Evolutionary conservation across 768 basidiomycete species (phyloP).

Genomic region (Kwoniella bestiolae): DNA sequence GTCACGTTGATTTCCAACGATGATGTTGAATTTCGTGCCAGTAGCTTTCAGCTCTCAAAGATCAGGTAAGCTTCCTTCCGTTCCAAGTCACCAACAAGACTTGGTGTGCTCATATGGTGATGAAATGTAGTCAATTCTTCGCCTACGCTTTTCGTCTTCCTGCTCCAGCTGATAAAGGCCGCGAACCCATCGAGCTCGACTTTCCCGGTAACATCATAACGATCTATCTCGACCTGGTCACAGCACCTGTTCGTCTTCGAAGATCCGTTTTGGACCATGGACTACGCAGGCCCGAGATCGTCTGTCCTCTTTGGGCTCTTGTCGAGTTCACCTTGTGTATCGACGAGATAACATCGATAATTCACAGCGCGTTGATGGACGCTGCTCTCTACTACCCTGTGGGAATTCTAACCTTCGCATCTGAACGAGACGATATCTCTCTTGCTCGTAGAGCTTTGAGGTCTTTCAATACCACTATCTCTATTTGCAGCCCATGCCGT

Average conservation of each 20-base stretch:
- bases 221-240: background rate
- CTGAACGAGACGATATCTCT: too few relatives aligned
- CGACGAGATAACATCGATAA: background rate
- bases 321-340: background rate
- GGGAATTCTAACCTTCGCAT: too few relatives aligned
- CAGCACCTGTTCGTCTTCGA: background rate
- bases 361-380: too few relatives aligned
- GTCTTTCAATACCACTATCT: too few relatives aligned
- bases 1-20: background rate
- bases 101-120: background rate
- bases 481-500: background rate
- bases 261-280: background rate
- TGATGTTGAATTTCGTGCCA: background rate
- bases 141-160: background rate
- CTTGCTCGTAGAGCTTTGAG: too few relatives aligned
- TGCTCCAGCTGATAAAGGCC: background rate
- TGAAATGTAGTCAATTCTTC: slow-evolving; percentile 1
- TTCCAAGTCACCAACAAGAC: background rate
- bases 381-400: too few relatives aligned
- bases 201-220: background rate
- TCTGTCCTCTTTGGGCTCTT: background rate
- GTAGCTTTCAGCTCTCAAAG: background rate
- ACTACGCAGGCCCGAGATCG: too few relatives aligned
- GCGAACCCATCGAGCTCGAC: background rate
- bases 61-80: background rate